phyloP scores from a whole-genome alignment of 192 early-diverging fungal species.

The Jimgerdemannia lactiflua region DNA sequence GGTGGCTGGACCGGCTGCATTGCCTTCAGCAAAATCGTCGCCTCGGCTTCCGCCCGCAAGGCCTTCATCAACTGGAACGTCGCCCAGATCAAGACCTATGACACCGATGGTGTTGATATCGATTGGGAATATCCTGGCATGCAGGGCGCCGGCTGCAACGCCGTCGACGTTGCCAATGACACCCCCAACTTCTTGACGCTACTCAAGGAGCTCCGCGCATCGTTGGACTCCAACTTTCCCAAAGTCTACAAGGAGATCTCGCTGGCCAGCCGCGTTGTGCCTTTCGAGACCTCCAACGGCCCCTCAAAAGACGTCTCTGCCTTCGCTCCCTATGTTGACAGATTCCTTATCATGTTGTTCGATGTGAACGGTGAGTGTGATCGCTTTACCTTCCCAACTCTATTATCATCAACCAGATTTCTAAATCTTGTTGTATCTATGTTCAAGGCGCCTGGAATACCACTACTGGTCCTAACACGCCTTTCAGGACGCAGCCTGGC shows the following conservation, averaged over 20 bases:
- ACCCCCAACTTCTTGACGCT: conserved; percentile 51
- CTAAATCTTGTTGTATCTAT: conserved; percentile 11
- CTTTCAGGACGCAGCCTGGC: conserved; percentile 33
- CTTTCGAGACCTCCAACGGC: conserved; percentile 44
- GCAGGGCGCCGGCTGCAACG: conserved; percentile 57
- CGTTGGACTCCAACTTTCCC: conserved; percentile 40
- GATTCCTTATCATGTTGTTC: conserved; percentile 66
- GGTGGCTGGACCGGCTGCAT: conserved; percentile 80
- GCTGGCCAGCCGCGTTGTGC: conserved; percentile 57
- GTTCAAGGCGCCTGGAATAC: conserved; percentile 49
- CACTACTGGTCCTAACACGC: conserved; percentile 62
- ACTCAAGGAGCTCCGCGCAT: conserved; percentile 47
- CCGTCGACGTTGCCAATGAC: conserved; percentile 40
- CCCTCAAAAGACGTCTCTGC: conserved; percentile 45
- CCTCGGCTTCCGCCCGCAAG: conserved; percentile 43
- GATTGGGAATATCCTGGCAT: conserved; percentile 66
- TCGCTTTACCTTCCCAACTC: background rate
- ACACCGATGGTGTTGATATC: conserved; percentile 61
- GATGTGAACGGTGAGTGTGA: conserved; percentile 42
- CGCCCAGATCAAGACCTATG: conserved; percentile 47
- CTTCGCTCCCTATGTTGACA: conserved; percentile 53
- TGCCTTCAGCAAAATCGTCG: conserved; percentile 54
- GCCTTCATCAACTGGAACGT: conserved; percentile 57
- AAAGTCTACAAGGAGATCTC: conserved; percentile 48
- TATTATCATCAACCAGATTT: conserved; percentile 12